Evolutionary conservation across 768 basidiomycete genomes (phyloP), one percentile per base, ranked within the genome.

Genomic region (Pholiota microspora): DNA sequence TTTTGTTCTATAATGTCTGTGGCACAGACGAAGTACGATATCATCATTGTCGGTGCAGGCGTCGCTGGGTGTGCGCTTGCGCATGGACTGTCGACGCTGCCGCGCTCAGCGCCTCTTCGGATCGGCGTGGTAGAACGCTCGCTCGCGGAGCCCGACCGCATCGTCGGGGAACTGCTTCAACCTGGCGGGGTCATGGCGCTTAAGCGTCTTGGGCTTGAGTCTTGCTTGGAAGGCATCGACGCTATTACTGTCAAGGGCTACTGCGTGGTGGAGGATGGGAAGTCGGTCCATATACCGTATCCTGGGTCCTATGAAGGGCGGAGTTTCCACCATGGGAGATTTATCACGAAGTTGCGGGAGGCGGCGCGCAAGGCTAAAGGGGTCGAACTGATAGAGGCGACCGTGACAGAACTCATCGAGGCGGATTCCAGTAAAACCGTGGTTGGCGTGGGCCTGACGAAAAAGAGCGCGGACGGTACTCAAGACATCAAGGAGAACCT

Each of bases 91-190:
- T 84, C 92, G 3, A 76, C 79, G 1, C 63, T 81, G 8, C 75
- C 79, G 2, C 76, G 82, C 36, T 46, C 69, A 16, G 73, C 73
- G 50, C 88, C 88, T 12, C 80, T 94, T 16, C 81, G 85, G 18
- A 86, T 98, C 60, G 88, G 88, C 15, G 73, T 98, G 0, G 76
- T 99, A 52, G 97, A 99, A 70, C 86, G 96, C 9, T 96, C 95
- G 12, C 79, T 98, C 3, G 79, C 88, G 0, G 89, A 93, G 67
- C 97, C 97, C 0, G 94, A 98, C 77, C 82, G 97, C 15, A 98
- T 99, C 60, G 97, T 98, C 29, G 97, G 97, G 23, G 97, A 99
- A 69, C 84, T 98, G 0, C 75, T 99, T 21, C 97, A 99, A 65
- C 97, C 97, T 1, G 94, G 88, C 1, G 97, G 97, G 0, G 85